Conservation (phyloP, 1,284 basidiomycete species). For the Ustilago trichophora region DNA sequence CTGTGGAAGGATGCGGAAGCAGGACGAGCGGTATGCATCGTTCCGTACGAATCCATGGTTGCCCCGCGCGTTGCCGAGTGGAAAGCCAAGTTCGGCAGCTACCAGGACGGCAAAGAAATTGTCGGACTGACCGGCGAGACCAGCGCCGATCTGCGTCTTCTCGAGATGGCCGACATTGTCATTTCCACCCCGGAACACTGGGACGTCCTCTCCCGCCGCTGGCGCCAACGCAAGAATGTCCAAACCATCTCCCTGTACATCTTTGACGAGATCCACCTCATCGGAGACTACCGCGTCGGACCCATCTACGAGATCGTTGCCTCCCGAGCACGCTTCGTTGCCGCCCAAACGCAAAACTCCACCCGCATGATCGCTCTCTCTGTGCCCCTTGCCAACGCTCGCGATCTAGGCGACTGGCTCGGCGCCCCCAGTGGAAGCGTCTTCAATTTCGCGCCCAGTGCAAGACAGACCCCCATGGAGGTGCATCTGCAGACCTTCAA, state of each 20-base stretch:
- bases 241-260: constrained; percentile 91
- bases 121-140: constrained; percentile 92
- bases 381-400: constrained; percentile 93
- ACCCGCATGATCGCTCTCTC: constrained; percentile 93
- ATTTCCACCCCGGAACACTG: constrained; percentile 90
- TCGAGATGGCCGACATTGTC: constrained; percentile 81
- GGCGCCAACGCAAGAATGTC: constrained; percentile 96
- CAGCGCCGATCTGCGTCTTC: constrained; percentile 86
- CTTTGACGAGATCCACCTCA: constrained; percentile 92
- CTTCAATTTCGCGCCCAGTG: constrained; percentile 97
- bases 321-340: constrained; percentile 91
- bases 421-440: constrained; percentile 86
- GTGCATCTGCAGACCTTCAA: constrained; percentile 95
- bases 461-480: constrained; percentile 93
- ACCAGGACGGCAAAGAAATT: constrained; percentile 91
- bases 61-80: constrained; percentile 88
- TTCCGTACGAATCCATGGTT: constrained; percentile 97
- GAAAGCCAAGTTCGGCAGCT: constrained; percentile 80
- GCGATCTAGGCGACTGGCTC: constrained; percentile 97
- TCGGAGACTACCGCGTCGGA: constrained; percentile 86
- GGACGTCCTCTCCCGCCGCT: constrained; percentile 94
- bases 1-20: constrained; percentile 85
- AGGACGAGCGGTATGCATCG: constrained; percentile 89
- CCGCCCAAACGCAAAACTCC: constrained; percentile 89
- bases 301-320: constrained; percentile 96